These are phyloP conservation scores for Beta lomatogona DNA, from an alignment of 179 eudicot genomes.

Conservation along the genomic window DNA sequence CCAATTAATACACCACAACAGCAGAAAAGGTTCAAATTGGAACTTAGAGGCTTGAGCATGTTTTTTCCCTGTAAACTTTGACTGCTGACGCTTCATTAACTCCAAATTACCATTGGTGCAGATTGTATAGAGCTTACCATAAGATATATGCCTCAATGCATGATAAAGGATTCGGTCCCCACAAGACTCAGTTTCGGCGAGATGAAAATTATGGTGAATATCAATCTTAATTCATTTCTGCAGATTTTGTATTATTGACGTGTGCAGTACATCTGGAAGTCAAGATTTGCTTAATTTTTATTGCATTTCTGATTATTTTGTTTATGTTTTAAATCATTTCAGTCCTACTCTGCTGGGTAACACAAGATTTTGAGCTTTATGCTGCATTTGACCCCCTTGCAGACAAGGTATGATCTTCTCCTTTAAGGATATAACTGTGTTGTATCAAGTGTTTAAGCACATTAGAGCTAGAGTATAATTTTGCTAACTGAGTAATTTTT, in stretches of 20 bases:
- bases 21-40: conserved; percentile 75
- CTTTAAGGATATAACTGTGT: not conserved
- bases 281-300: conserved; percentile 4
- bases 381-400: conserved; percentile 98
- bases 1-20: conserved; percentile 70
- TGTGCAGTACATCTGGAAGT: not conserved
- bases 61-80: conserved; percentile 2
- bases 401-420: conserved; percentile 67
- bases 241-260: not conserved
- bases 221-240: not conserved
- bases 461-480: not conserved
- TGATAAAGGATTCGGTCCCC: conserved; percentile 74
- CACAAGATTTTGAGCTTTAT: conserved; percentile 93
- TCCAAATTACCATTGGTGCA: conserved; percentile 34
- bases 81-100: not conserved
- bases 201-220: conserved; percentile 84
- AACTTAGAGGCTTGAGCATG: not conserved
- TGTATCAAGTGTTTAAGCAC: not conserved
- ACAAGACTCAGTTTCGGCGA: conserved; percentile 95
- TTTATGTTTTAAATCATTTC: conserved; percentile 32
- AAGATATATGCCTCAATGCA: conserved; percentile 89
- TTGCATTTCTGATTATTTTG: conserved; percentile 3
- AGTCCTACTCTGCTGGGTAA: conserved; percentile 97
- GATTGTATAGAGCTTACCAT: conserved; percentile 91
- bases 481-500: not conserved